Evolutionary conservation across 441 rosid genomes (phyloP).

Genomic region (Kokia cookei): DNA sequence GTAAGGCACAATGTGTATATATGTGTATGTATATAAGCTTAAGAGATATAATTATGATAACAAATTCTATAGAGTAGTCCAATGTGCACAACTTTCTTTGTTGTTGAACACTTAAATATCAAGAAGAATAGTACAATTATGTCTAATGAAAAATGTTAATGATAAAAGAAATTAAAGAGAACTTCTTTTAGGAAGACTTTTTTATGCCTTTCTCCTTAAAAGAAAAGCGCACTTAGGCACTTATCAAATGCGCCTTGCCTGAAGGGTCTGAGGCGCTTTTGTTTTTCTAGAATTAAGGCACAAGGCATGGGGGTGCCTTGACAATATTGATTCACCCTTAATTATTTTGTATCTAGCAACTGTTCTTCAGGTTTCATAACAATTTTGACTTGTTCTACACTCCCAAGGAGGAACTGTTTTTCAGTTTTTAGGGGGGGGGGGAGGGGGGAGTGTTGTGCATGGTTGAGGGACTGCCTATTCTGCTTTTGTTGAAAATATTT

Average conservation of each 20-base stretch:
- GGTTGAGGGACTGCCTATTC: background rate
- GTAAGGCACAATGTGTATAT: background rate
- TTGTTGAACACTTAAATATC: background rate
- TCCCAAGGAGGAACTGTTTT: background rate
- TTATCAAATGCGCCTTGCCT: background rate
- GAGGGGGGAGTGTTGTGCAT: background rate
- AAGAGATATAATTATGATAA: background rate
- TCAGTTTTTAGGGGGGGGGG: background rate
- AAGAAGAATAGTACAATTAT: background rate
- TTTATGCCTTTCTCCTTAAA: background rate
- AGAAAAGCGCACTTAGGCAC: background rate
- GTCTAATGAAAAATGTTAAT: background rate
- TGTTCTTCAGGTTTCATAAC: background rate
- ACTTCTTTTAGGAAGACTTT: background rate
- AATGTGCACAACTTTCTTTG: background rate
- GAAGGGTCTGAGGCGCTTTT: background rate
- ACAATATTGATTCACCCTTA: background rate
- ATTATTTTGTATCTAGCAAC: background rate
- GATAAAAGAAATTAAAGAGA: background rate
- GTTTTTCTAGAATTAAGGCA: background rate
- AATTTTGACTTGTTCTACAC: background rate
- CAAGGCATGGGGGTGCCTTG: background rate
- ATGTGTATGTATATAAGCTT: background rate
- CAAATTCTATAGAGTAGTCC: background rate
- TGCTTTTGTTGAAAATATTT: background rate